Base-by-base conservation (phyloP, 208 protist species). In the Sergeia podlipaevii region DNA sequence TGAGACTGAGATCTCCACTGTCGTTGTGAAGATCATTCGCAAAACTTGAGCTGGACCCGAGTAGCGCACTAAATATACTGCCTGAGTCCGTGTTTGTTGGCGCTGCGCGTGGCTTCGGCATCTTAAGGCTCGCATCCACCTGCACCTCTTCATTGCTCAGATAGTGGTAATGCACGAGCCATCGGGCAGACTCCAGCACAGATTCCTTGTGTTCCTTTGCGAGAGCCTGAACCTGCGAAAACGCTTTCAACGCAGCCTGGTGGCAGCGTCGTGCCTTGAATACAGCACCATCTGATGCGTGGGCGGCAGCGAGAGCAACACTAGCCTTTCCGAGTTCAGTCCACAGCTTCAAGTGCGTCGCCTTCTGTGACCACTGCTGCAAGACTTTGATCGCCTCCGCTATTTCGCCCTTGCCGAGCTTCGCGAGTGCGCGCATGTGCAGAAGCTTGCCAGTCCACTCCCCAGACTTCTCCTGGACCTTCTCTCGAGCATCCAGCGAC, bases 131-230 rank as follows among this genome's bases (percentile, higher is more conserved):
- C 1, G 50, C 55, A 54, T 72, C 47, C 4, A 92, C 58, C 49
- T 75, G 61, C 27, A 92, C 75, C 11, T 77, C 60, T 43, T 85
- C 82, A 17, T 78, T 58, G 52, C 81, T 89, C 2, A 91, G 65
- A 70, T 92, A 91, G 65, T 77, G 85, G 59, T 91, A 65, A 51
- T 92, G 81, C 46, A 92, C 75, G 6, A 95, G 68, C 85, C 88
- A 95, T 2, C 79, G 84, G 43, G 84, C 78, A 15, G 79, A 84
- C 38, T 88, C 74, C 24, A 89, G 60, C 2, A 76, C 70, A 21
- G 70, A 69, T 17, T 78, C 61, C 4, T 62, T 52, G 33, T 62
- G 58, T 21, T 89, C 81, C 4, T 61, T 55, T 20, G 56, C 34
- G 18, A 81, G 62, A 13, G 44, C 38, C 45, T 60, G 46, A 3